A percentile compares a stretch with the other conserved stretches of the same genome.
Conservation (phyloP, 2,329 filamentous ascomycete species). For the Fusarium irregulare region DNA sequence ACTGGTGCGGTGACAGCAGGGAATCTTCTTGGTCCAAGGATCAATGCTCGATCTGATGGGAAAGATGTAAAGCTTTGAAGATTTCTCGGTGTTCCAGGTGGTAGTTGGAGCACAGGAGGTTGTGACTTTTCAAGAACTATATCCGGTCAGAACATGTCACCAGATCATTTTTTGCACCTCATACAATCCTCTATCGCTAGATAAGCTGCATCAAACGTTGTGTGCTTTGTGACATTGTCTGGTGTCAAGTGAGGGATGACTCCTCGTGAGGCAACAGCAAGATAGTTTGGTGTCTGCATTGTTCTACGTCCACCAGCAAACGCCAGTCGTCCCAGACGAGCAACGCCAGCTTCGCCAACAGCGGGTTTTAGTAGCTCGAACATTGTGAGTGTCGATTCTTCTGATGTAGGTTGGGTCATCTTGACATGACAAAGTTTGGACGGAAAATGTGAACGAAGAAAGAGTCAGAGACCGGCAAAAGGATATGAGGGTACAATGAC, state of each 20-base stretch:
- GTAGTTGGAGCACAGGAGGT: constrained; percentile 62
- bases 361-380: constrained; percentile 62
- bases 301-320: constrained; percentile 69
- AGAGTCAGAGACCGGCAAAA: not conserved
- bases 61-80: constrained; percentile 83
- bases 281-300: constrained; percentile 86
- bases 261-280: constrained; percentile 84
- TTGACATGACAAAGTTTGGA: constrained; percentile 38
- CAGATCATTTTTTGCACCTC: constrained; percentile 47
- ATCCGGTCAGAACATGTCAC: constrained; percentile 6
- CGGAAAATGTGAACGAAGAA: not conserved
- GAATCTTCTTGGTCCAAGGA: constrained; percentile 82
- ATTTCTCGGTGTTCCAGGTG: constrained; percentile 60
- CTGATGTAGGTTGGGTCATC: constrained; percentile 44
- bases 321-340: constrained; percentile 75
- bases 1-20: constrained; percentile 79
- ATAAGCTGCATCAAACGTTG: constrained; percentile 76
- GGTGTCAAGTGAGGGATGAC: constrained; percentile 88
- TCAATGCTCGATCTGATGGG: constrained; percentile 70
- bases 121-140: constrained; percentile 66
- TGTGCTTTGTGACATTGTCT: constrained; percentile 77
- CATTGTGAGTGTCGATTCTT: constrained; percentile 44
- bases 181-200: constrained; percentile 93
- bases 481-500: not conserved
- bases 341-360: constrained; percentile 55